Conservation (phyloP, 2,329 filamentous ascomycete species). For the Magnaporthiopsis rhizophila region DNA sequence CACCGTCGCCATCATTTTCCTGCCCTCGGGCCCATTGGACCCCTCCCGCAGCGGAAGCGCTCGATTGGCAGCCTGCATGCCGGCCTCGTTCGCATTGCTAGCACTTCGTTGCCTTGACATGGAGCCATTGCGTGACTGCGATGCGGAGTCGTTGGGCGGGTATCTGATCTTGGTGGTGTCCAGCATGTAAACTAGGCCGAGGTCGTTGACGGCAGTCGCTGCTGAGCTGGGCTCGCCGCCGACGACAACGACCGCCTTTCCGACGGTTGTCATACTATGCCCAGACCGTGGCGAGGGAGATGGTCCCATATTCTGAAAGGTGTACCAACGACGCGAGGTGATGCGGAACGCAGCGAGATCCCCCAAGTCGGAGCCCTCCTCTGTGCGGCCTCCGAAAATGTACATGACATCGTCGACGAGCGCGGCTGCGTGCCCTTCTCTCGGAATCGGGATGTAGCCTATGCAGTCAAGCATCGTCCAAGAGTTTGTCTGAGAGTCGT, state of each 20-base stretch:
- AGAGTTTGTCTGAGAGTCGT: conserved; percentile 71
- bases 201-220: conserved; percentile 69
- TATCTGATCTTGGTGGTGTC: conserved; percentile 97
- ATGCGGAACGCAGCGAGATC: conserved; percentile 76
- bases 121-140: conserved; percentile 27
- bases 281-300: conserved; percentile 89
- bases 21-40: conserved; percentile 44
- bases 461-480: conserved; percentile 94
- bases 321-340: conserved; percentile 88
- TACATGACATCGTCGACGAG: conserved; percentile 99
- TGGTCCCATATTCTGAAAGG: conserved; percentile 98
- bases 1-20: conserved; percentile 30
- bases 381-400: conserved; percentile 90
- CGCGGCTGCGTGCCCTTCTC: conserved; percentile 90
- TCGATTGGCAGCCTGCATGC: conserved; percentile 22
- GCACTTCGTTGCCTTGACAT: conserved; percentile 23
- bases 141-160: conserved; percentile 63
- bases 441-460: conserved; percentile 87
- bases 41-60: conserved; percentile 40
- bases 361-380: conserved; percentile 85
- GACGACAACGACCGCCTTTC: conserved; percentile 85
- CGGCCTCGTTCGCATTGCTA: conserved; percentile 15
- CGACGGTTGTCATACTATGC: conserved; percentile 94
- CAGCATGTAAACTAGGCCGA: conserved; percentile 83
- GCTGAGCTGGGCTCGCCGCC: conserved; percentile 92